Conservation (phyloP, 2,329 filamentous ascomycete species). For the Colletotrichum sp. region DNA sequence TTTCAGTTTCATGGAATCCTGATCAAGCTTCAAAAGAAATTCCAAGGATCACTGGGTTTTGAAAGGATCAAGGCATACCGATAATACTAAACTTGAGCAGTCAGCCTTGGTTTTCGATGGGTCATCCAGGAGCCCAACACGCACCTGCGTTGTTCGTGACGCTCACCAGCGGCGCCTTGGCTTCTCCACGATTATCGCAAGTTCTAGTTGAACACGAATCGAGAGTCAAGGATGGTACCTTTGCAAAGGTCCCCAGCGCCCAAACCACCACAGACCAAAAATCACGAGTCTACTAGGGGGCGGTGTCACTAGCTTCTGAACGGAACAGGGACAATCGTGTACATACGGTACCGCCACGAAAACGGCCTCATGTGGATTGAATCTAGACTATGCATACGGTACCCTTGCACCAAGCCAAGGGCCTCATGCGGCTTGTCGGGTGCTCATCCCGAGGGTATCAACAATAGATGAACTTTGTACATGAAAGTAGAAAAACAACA, state of each 20-base stretch:
- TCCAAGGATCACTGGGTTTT: neutral
- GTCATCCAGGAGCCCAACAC: neutral
- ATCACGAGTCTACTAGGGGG: neutral
- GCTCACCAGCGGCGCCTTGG: fast-evolving
- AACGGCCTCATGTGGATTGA: neutral
- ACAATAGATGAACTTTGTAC: neutral
- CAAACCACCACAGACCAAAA: neutral
- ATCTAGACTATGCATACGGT: neutral
- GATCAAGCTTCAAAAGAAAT: neutral
- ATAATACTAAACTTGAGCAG: fast-evolving
- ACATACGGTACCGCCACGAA: neutral
- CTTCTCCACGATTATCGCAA: neutral
- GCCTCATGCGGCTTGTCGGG: slow-evolving; percentile 6
- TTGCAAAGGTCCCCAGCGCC: neutral
- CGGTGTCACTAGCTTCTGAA: neutral
- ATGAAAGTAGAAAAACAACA: neutral
- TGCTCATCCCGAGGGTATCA: neutral
- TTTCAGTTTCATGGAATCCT: fast-evolving
- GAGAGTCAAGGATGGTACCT: neutral
- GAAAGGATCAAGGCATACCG: neutral
- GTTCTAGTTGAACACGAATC: neutral
- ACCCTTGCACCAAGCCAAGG: neutral
- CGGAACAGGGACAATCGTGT: neutral
- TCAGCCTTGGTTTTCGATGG: neutral
- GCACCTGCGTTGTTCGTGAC: neutral